Base-by-base conservation (phyloP, 257 asterid species). In the Solanum chilense region DNA sequence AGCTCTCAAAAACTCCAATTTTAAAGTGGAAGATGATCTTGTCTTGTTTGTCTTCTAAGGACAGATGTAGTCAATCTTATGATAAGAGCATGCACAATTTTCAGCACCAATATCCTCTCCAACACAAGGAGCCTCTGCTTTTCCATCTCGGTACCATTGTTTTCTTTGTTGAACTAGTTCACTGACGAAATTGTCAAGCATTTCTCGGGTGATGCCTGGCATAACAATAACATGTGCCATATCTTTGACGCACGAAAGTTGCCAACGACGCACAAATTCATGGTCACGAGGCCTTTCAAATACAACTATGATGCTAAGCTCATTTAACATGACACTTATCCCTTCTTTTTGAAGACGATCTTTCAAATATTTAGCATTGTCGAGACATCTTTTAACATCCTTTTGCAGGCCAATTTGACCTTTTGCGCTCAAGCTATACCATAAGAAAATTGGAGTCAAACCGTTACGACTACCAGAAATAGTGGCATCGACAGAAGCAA, bases 391-490 rank as follows among this genome's bases (percentile, higher is more conserved):
- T 37, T 70, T 37, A 11, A 88, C 87, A 20, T 89, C 88, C 1
- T 35, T 58, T 44, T 70, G 47, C 6, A 89, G 76, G 25, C 90
- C 88, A 8, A 23, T 29, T 15, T 70, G 45, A 18, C 88, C 91
- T 70, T 89, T 89, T 3, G 29, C 69, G 23, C 87, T 87, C 84
- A 89, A 23, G 23, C 85, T 87, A 66, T 89, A 87, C 90, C 90
- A 89, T 1, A 89, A 29, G 27, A 89, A 89, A 13, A 89, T 87
- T 29, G 89, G 87, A 60, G 89, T 18, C 33, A 83, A 87, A 6
- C 91, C 89, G 4, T 87, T 89, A 14, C 91, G 86, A 33, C 91
- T 89, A 7, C 88, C 91, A 20, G 87, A 87, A 45, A 89, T 87
- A 2, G 91, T 89, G 49, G 90, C 89, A 12, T 89, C 91, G 6